A percentile compares a stretch with the other conserved stretches of the same genome.
These are phyloP conservation scores for Phaseolus coccineus DNA, from an alignment of 331 rosid genomes.

Conservation along the genomic window DNA sequence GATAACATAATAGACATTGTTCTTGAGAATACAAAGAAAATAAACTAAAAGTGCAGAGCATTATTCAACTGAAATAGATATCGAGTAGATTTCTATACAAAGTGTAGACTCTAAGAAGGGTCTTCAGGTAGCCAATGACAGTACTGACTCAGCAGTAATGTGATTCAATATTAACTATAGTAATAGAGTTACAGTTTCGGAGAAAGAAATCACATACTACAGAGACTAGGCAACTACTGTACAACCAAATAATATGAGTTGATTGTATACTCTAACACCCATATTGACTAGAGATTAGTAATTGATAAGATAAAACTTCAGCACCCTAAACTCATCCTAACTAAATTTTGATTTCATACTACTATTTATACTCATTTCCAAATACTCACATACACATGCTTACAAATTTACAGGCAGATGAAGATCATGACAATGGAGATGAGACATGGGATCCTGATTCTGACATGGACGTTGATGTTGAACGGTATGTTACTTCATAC, in stretches of 20 bases:
- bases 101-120: too few relatives aligned
- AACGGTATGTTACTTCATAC: conserved; percentile 57
- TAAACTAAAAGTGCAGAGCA: too few relatives aligned
- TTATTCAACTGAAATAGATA: too few relatives aligned
- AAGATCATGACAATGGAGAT: conserved; percentile 71
- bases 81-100: too few relatives aligned
- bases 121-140: too few relatives aligned
- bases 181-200: too few relatives aligned
- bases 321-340: not conserved
- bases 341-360: not conserved
- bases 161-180: too few relatives aligned
- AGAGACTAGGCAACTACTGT: not conserved
- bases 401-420: conserved; percentile 67
- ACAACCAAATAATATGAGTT: too few relatives aligned
- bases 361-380: conserved; percentile 9
- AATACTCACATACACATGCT: not conserved
- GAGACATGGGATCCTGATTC: conserved; percentile 82
- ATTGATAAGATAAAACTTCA: not conserved
- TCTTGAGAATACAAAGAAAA: not conserved
- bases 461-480: conserved; percentile 77
- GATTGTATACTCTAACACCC: not conserved
- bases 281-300: not conserved
- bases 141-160: too few relatives aligned
- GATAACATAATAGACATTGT: not conserved
- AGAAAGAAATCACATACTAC: not conserved